phyloP scores from a whole-genome alignment of 1,284 basidiomycete genomes.

The Xerocomus minutiporus region DNA sequence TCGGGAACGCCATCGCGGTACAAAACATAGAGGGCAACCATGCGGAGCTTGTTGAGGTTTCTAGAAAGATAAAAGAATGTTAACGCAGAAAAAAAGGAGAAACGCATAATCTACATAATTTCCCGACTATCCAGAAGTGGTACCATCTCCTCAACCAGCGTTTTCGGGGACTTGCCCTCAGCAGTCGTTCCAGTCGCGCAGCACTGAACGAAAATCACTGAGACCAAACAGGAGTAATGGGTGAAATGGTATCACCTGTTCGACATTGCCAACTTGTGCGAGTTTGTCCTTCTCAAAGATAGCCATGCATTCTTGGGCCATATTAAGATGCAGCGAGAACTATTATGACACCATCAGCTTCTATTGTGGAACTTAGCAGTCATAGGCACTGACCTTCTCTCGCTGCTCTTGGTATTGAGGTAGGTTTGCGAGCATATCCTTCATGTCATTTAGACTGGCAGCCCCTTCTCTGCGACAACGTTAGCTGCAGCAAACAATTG shows the following conservation, averaged over 20 bases:
- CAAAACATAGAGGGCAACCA: constrained; percentile 95
- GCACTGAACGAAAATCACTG: constrained; percentile 45
- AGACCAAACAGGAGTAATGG: background rate
- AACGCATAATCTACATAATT: constrained; percentile 55
- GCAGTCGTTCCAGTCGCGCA: constrained; percentile 88
- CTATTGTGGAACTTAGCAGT: background rate
- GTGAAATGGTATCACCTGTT: constrained; percentile 64
- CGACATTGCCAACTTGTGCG: constrained; percentile 82
- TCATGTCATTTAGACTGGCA: constrained; percentile 93
- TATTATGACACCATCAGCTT: constrained; percentile 32
- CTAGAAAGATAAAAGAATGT: constrained; percentile 39
- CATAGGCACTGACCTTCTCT: constrained; percentile 67
- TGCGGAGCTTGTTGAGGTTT: constrained; percentile 89
- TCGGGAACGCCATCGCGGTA: constrained; percentile 96
- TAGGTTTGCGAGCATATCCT: constrained; percentile 95
- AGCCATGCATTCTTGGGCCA: constrained; percentile 97
- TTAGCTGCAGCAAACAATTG: background rate
- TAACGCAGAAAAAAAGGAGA: background rate
- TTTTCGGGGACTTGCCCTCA: constrained; percentile 88
- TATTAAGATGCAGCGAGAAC: constrained; percentile 94
- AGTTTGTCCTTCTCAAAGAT: constrained; percentile 89
- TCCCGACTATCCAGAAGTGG: constrained; percentile 86
- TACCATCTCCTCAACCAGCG: constrained; percentile 97
- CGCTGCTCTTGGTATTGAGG: constrained; percentile 95
- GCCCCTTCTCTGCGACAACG: constrained; percentile 58